A percentile compares a stretch with the other conserved stretches of the same genome.
Evolutionary conservation across 306 rosid species (phyloP).

Genomic region (Benincasa hispida): DNA sequence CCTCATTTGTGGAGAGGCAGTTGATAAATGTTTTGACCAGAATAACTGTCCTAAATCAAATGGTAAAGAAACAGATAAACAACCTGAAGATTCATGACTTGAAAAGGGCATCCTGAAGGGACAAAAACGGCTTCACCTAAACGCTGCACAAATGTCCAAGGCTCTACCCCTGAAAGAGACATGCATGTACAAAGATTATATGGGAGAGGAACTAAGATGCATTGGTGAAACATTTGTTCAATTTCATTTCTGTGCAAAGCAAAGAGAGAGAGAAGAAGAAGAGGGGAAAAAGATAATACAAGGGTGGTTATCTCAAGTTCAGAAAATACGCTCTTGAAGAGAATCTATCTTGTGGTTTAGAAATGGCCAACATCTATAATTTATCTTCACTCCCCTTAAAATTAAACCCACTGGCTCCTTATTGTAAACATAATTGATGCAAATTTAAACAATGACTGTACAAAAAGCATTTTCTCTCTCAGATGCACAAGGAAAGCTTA

Average conservation of each 20-base stretch:
- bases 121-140: constrained; percentile 82
- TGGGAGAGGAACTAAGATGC: background rate
- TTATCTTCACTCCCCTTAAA: background rate
- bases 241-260: background rate
- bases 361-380: background rate
- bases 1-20: background rate
- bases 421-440: background rate
- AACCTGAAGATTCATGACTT: constrained; percentile 79
- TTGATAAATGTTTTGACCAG: background rate
- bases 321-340: background rate
- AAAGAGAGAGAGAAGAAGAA: background rate
- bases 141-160: constrained; percentile 93
- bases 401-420: background rate
- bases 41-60: background rate
- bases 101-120: constrained; percentile 98
- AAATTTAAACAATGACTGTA: background rate
- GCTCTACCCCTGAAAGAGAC: constrained; percentile 60
- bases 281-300: background rate
- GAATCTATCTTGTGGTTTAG: background rate
- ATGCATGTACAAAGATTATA: constrained; percentile 4
- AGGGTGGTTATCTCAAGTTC: background rate
- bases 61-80: constrained; percentile 9
- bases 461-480: too few relatives aligned
- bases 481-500: background rate
- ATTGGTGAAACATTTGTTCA: background rate